Percentiles rank a stretch among this genome's conserved stretches.
These are phyloP conservation scores for Corymbia calophylla DNA, from an alignment of 441 rosid species.

Conservation along the genomic window DNA sequence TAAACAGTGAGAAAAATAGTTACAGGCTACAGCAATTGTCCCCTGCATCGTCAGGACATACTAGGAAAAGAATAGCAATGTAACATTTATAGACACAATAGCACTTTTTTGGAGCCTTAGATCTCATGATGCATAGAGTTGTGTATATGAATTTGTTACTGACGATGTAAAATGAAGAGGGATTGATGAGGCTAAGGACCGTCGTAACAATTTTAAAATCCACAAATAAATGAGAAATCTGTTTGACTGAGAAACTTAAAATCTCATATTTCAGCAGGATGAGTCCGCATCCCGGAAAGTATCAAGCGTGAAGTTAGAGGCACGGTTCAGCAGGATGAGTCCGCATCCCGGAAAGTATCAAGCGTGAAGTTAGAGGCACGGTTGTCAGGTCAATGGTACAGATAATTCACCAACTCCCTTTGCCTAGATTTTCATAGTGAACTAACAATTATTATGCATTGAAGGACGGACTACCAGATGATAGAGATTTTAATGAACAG, in stretches of 20 bases:
- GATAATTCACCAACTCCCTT: background rate
- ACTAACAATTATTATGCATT: background rate
- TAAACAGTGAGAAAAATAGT: background rate
- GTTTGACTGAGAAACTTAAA: background rate
- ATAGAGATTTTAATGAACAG: background rate
- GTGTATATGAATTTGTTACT: background rate
- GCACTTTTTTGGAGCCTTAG: background rate
- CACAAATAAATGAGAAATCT: background rate
- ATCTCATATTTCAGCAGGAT: background rate
- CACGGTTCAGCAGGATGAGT: background rate
- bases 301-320: background rate
- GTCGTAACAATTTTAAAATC: background rate
- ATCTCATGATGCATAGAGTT: background rate
- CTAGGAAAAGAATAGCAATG: background rate
- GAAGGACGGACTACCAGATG: background rate
- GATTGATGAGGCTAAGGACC: background rate
- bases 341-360: background rate
- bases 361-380: background rate
- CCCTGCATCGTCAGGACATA: background rate
- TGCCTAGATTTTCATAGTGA: background rate
- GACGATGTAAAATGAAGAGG: background rate
- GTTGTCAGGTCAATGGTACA: background rate
- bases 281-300: background rate
- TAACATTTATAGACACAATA: background rate
- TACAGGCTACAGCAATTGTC: background rate